These are phyloP conservation scores for Cladosporium austrohemisphaericum DNA, from an alignment of 2,329 filamentous ascomycete species.

Conservation along the genomic window DNA sequence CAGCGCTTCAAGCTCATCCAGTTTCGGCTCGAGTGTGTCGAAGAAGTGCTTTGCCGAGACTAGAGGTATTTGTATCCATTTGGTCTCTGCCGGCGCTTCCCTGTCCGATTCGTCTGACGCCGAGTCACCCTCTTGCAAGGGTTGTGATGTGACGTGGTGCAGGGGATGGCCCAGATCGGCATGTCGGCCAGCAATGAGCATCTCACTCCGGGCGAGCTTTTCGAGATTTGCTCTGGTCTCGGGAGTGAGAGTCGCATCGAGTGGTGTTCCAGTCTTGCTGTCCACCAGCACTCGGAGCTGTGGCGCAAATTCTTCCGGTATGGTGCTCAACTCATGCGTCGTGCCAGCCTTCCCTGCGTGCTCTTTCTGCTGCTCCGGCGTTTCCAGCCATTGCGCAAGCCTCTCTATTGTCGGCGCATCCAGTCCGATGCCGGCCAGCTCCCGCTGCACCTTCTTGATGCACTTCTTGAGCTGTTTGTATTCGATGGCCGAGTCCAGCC, in stretches of 20 bases:
- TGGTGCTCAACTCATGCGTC: constrained; percentile 21
- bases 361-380: not conserved
- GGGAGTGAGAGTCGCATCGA: constrained; percentile 65
- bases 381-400: constrained; percentile 49
- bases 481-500: constrained; percentile 71
- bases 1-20: constrained; percentile 64
- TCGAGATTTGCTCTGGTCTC: constrained; percentile 62
- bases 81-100: constrained; percentile 20
- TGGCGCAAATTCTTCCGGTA: constrained; percentile 53
- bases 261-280: constrained; percentile 60
- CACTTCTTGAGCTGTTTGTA: constrained; percentile 86
- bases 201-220: constrained; percentile 52
- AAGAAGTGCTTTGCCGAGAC: constrained; percentile 79
- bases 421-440: constrained; percentile 68
- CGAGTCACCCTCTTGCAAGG: not conserved
- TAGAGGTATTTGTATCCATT: constrained; percentile 67
- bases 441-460: constrained; percentile 72
- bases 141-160: not conserved
- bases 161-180: constrained; percentile 22
- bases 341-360: constrained; percentile 20
- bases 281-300: constrained; percentile 68
- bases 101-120: constrained; percentile 5
- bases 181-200: constrained; percentile 36
- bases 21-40: constrained; percentile 66
- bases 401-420: constrained; percentile 66